Evolutionary conservation across 1,284 basidiomycete species (phyloP).

Genomic region (Trichosporon inkin): DNA sequence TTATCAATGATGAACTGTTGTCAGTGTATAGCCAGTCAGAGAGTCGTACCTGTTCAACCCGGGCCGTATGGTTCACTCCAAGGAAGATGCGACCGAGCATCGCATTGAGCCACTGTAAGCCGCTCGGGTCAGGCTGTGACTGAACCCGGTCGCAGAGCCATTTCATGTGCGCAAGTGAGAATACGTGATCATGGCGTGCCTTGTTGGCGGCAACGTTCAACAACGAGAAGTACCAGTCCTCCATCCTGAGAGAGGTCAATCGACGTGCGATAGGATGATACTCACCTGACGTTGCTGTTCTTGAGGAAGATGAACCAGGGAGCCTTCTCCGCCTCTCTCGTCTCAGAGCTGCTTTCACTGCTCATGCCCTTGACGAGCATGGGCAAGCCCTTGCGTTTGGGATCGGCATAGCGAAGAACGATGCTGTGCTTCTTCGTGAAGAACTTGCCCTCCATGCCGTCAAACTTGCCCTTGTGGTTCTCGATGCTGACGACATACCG

Average conservation of each 20-base stretch:
- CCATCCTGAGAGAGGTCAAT: slow-evolving; percentile 41
- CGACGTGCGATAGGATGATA: neutral
- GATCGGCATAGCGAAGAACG: slow-evolving; percentile 58
- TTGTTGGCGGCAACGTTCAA: slow-evolving; percentile 62
- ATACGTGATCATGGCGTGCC: slow-evolving; percentile 56
- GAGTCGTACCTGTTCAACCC: slow-evolving; percentile 59
- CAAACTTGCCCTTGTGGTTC: slow-evolving; percentile 57
- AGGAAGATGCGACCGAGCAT: slow-evolving; percentile 88
- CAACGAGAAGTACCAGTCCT: slow-evolving; percentile 92
- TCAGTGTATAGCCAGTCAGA: neutral
- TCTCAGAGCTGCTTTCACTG: slow-evolving; percentile 50
- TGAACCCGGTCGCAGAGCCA: slow-evolving; percentile 72
- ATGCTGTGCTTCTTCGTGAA: slow-evolving; percentile 85
- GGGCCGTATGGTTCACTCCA: slow-evolving; percentile 78
- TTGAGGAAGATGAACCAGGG: slow-evolving; percentile 89
- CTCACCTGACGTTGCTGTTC: slow-evolving; percentile 61
- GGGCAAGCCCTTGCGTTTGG: slow-evolving; percentile 27
- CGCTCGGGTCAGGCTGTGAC: slow-evolving; percentile 86
- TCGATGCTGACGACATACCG: slow-evolving; percentile 68
- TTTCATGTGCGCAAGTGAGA: slow-evolving; percentile 74
- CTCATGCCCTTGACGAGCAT: slow-evolving; percentile 38
- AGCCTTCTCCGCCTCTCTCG: slow-evolving; percentile 50
- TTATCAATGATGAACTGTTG: slow-evolving; percentile 69
- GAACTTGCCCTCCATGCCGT: slow-evolving; percentile 62
- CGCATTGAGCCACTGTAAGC: slow-evolving; percentile 95